A percentile compares a stretch with the other conserved stretches of the same genome.
Conservation (phyloP, 768 basidiomycete genomes). For the Coprinopsis marcescibilis region DNA sequence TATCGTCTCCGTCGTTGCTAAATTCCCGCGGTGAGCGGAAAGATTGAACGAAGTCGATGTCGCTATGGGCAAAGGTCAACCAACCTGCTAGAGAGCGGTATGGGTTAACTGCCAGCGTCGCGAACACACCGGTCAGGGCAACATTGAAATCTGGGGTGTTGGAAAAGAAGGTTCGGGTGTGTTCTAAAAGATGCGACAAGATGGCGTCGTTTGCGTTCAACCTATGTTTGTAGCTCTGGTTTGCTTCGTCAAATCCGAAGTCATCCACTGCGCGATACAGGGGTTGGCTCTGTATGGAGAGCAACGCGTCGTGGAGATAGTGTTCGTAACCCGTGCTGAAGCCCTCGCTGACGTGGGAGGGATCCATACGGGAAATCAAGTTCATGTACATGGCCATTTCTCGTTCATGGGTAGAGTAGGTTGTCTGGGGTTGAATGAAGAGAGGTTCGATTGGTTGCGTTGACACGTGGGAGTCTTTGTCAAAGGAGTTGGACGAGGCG, state of each 20-base stretch:
- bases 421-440: constrained; percentile 64
- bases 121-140: constrained; percentile 76
- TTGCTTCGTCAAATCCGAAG: constrained; percentile 1
- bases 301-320: constrained; percentile 72
- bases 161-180: constrained; percentile 72
- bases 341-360: constrained; percentile 57
- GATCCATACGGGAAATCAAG: constrained; percentile 73
- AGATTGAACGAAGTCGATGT: constrained; percentile 19
- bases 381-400: constrained; percentile 79
- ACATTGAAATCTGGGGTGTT: constrained; percentile 87
- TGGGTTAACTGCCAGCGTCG: constrained; percentile 79
- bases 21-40: constrained; percentile 11
- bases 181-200: constrained; percentile 62
- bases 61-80: constrained; percentile 63
- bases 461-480: constrained; percentile 28
- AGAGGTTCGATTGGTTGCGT: constrained; percentile 23
- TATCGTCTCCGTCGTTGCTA: constrained; percentile 66
- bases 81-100: constrained; percentile 84
- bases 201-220: constrained; percentile 76
- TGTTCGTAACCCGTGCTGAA: constrained; percentile 86
- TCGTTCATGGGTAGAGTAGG: constrained; percentile 74
- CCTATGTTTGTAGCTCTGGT: constrained; percentile 54
- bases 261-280: constrained; percentile 2
- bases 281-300: constrained; percentile 59
- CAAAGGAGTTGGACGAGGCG: constrained; percentile 37